Evolutionary conservation across 2,329 filamentous ascomycete genomes (phyloP), one percentile per base, ranked within the genome.

Genomic region (Leptographium procerum): DNA sequence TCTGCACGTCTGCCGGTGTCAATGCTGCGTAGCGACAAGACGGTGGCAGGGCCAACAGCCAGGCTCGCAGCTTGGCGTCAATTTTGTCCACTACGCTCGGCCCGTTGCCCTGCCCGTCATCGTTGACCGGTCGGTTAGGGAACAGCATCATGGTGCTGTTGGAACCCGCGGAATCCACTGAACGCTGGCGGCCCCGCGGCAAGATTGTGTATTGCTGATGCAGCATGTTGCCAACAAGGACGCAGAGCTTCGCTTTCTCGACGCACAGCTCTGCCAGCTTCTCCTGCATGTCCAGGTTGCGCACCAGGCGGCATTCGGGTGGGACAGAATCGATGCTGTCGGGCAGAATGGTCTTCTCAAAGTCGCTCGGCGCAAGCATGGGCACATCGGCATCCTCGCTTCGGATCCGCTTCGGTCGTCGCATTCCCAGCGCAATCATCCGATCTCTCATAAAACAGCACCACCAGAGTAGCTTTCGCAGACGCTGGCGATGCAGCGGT

Each of bases 391-490:
- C 96, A 69, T 96, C 91, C 66, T 94, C 89, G 61, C 91, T 86
- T 77, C 95, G 95, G 71, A 96, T 95, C 57, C 91, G 81, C 45
- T 91, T 96, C 5, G 91, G 91, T 57, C 92, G 84, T 59, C 92
- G 84, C 91, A 96, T 96, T 58, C 92, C 92, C 14, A 97, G 76
- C 2, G 92, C 92, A 62, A 96, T 91, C 48, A 96, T 79, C 54
- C 91, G 87, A 71, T 97, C 92, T 57, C 91, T 86, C 84, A 96
- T 96, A 68, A 95, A 96, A 63, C 89, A 95, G 34, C 89, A 95
- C 92, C 92, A 97, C 92, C 92, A 97, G 65, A 96, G 94, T 57
- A 91, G 82, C 74, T 95, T 96, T 88, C 91, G 95, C 55, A 96
- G 75, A 66, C 85, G 89, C 68, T 91, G 88, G 66, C 88, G 87